phyloP scores from a whole-genome alignment of 495 filamentous ascomycete species.

The Neurospora africana region DNA sequence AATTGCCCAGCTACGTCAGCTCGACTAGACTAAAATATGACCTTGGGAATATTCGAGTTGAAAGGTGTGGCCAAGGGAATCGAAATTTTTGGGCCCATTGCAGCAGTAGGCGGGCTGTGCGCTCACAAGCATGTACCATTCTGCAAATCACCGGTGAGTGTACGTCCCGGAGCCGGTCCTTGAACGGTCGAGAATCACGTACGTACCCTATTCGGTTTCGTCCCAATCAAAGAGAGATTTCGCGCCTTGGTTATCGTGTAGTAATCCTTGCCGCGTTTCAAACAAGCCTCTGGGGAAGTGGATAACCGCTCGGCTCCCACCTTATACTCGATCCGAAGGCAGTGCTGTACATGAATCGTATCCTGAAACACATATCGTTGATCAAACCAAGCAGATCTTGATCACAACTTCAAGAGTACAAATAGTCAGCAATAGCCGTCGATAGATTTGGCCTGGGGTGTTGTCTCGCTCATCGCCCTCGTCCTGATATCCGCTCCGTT shows the following conservation, averaged over 20 bases:
- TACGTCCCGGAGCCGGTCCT: no score
- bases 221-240: background rate
- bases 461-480: conserved; percentile 13
- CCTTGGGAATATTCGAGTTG: background rate
- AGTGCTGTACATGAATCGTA: background rate
- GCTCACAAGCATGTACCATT: no score
- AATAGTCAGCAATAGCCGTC: conserved; percentile 18
- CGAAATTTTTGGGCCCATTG: background rate
- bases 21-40: background rate
- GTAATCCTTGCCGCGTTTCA: background rate
- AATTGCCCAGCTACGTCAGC: no score
- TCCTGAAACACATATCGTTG: conserved; percentile 18
- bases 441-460: conserved; percentile 7
- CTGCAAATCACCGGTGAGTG: no score
- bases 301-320: background rate
- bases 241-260: background rate
- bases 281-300: background rate
- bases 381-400: conserved; percentile 18
- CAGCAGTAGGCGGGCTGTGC: background rate
- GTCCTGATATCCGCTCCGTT: conserved; percentile 13
- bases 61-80: no score
- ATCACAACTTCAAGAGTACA: conserved; percentile 19
- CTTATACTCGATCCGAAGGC: background rate
- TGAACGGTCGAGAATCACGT: no score
- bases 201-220: background rate